phyloP scores from a whole-genome alignment of 306 rosid species.

The Vicia sativa region DNA sequence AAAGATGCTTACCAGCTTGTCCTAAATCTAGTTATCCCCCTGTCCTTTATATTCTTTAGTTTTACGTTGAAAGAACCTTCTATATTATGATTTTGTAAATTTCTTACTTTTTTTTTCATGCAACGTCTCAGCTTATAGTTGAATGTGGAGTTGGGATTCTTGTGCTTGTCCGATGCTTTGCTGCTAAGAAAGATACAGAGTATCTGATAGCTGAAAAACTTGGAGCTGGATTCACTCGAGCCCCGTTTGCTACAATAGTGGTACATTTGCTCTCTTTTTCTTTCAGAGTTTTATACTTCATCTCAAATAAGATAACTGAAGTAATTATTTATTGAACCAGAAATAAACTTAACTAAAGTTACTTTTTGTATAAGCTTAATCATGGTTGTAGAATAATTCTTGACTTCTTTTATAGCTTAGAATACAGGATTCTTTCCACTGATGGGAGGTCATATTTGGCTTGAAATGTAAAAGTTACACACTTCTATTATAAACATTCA shows the following conservation, averaged over 20 bases:
- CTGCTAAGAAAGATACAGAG: constrained; percentile 67
- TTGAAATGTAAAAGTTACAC: neutral
- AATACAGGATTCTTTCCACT: constrained; percentile 23
- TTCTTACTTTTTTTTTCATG: constrained; percentile 30
- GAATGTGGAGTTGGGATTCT: constrained; percentile 82
- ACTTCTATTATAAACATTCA: neutral
- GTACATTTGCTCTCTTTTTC: constrained; percentile 45
- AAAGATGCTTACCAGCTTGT: constrained; percentile 29
- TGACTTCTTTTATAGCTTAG: constrained; percentile 6
- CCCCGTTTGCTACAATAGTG: constrained; percentile 76
- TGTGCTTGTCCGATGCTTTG: constrained; percentile 80
- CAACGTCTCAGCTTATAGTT: constrained; percentile 59
- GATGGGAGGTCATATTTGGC: constrained; percentile 5
- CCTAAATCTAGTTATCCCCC: constrained; percentile 18
- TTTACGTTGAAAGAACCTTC: constrained; percentile 10
- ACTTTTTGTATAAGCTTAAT: constrained; percentile 17
- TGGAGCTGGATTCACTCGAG: constrained; percentile 74
- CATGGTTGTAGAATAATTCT: constrained; percentile 8
- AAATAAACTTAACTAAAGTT: constrained; percentile 8
- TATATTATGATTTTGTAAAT: constrained; percentile 13
- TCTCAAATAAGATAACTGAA: constrained; percentile 9
- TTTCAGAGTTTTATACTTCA: constrained; percentile 20
- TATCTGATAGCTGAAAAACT: constrained; percentile 68
- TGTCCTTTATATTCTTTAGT: neutral
- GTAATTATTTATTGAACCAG: no score